These are phyloP conservation scores for Talaromyces pinophilus DNA, from an alignment of 2,329 filamentous ascomycete species.

Conservation along the genomic window DNA sequence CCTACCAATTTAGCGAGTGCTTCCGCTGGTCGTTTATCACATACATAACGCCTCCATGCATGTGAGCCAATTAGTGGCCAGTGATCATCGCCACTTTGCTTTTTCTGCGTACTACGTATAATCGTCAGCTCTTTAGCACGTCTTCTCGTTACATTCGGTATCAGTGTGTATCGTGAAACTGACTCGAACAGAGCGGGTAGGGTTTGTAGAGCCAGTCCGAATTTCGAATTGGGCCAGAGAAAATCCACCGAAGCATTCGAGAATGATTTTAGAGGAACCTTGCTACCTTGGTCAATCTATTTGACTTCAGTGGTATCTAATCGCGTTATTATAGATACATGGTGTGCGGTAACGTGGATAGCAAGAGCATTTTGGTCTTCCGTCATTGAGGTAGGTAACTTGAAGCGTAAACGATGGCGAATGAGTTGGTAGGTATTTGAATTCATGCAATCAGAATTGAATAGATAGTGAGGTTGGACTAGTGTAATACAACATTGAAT, in stretches of 20 bases:
- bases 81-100: slow-evolving; percentile 3
- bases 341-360: background rate
- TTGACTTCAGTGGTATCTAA: background rate
- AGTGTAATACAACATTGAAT: background rate
- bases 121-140: background rate
- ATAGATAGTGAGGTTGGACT: background rate
- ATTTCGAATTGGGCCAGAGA: background rate
- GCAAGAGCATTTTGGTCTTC: background rate
- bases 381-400: too few species aligned
- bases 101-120: background rate
- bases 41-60: slow-evolving; percentile 1
- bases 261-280: background rate
- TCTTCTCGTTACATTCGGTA: background rate
- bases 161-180: background rate
- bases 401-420: background rate
- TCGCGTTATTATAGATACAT: background rate
- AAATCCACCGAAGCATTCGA: background rate
- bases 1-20: background rate
- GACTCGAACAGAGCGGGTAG: slow-evolving; percentile 1
- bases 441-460: background rate
- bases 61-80: slow-evolving; percentile 2
- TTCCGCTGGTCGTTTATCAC: slow-evolving; percentile 1
- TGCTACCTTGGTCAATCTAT: background rate
- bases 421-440: background rate
- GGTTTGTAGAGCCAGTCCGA: background rate